phyloP scores from a whole-genome alignment of 371 early-diverging fungal species.

The Actinomucor elegans region DNA sequence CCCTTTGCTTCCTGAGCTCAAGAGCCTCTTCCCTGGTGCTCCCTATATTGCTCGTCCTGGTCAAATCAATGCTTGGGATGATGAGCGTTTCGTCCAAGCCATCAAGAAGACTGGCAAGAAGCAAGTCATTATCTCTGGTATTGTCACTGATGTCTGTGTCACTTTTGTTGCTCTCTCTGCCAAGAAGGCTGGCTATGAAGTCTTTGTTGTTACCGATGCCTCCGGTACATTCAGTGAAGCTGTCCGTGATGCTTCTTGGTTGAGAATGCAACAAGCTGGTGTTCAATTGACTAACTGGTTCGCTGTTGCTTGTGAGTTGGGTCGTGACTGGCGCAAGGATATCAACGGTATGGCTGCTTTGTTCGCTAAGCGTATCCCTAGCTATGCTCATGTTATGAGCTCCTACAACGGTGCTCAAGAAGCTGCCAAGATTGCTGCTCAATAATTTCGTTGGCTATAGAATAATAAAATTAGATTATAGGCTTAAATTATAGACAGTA shows the following conservation, averaged over 20 bases:
- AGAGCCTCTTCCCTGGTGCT: slow-evolving; percentile 24
- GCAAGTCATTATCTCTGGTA: slow-evolving; percentile 33
- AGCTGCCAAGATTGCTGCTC: slow-evolving; percentile 1
- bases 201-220: slow-evolving; percentile 31
- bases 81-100: slow-evolving; percentile 21
- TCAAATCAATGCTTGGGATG: slow-evolving; percentile 37
- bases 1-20: slow-evolving; percentile 19
- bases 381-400: slow-evolving; percentile 27
- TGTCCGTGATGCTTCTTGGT: slow-evolving; percentile 30
- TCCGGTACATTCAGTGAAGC: slow-evolving; percentile 24
- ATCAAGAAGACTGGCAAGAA: slow-evolving; percentile 31
- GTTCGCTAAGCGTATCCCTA: slow-evolving; percentile 27
- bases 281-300: slow-evolving; percentile 25
- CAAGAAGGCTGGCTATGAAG: slow-evolving; percentile 31
- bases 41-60: slow-evolving; percentile 27
- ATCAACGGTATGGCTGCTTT: slow-evolving; percentile 23
- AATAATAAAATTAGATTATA: not conserved
- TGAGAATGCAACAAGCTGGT: slow-evolving; percentile 28
- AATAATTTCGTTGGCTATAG: too few species aligned
- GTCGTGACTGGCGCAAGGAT: slow-evolving; percentile 28
- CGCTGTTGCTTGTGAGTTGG: slow-evolving; percentile 30
- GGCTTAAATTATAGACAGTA: too few species aligned
- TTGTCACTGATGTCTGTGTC: slow-evolving; percentile 35
- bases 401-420: slow-evolving; percentile 25
- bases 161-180: slow-evolving; percentile 32